Evolutionary conservation across 176 grass and related monocot species (phyloP).

Genomic region (Phoenix dactylifera): DNA sequence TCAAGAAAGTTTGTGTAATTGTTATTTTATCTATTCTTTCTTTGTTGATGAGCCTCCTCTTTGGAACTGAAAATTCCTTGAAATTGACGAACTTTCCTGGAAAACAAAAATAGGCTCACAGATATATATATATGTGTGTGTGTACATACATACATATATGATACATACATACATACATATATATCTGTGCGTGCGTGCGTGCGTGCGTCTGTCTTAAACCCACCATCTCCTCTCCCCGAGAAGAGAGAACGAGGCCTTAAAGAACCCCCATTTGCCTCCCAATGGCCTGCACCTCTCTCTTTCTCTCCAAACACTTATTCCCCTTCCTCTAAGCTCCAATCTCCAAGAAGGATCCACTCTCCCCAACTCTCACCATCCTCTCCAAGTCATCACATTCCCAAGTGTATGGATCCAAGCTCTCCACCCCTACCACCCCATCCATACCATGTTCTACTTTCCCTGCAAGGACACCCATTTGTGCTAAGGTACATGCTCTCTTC

Average conservation of each 20-base stretch:
- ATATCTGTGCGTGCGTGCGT: too few relatives aligned
- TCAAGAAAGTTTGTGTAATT: not conserved
- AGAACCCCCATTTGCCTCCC: not conserved
- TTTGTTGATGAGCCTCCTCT: too few relatives aligned
- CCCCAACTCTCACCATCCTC: not conserved
- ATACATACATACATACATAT: too few relatives aligned
- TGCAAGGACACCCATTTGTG: conserved; percentile 11
- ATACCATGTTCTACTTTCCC: not conserved
- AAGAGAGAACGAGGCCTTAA: not conserved
- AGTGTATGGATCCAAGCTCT: conserved; percentile 9
- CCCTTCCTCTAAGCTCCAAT: not conserved
- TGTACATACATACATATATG: too few relatives aligned
- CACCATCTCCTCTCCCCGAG: not conserved
- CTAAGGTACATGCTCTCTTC: conserved; percentile 1
- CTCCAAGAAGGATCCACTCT: not conserved
- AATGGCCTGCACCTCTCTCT: conserved; percentile 18
- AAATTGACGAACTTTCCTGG: too few relatives aligned
- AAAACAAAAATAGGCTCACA: too few relatives aligned
- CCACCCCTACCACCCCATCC: conserved; percentile 8
- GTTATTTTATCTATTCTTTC: too few relatives aligned
- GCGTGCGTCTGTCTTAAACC: not conserved
- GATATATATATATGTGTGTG: too few relatives aligned
- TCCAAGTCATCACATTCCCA: conserved; percentile 12
- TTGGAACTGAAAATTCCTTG: too few relatives aligned
- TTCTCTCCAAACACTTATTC: conserved; percentile 10